Conservation (phyloP, 352 stramenopile species). For the Phytophthora cryptogea region DNA sequence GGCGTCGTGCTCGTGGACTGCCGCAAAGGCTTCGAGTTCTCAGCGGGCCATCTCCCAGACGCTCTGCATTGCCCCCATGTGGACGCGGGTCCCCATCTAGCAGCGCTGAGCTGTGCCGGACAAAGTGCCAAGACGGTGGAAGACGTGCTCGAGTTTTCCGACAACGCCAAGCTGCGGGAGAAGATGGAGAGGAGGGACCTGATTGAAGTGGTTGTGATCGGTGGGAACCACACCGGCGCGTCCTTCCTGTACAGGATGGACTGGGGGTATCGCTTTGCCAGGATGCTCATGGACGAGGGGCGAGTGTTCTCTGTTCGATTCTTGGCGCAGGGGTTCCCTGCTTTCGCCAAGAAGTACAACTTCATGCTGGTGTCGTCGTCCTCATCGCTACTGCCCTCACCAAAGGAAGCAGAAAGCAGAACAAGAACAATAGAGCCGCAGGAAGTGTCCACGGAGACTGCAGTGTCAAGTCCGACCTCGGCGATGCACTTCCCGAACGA, state of each 20-base stretch:
- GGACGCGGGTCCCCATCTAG: conserved; percentile 21
- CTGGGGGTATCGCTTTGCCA: conserved; percentile 71
- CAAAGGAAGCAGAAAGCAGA: conserved; percentile 7
- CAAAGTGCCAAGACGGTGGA: conserved; percentile 47
- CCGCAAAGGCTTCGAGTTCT: conserved; percentile 55
- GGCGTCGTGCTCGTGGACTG: conserved; percentile 74
- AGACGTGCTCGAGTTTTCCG: conserved; percentile 46
- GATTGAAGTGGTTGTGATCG: conserved; percentile 75
- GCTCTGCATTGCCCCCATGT: conserved; percentile 59
- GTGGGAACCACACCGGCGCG: conserved; percentile 49
- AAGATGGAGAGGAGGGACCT: conserved; percentile 65
- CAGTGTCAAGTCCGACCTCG: conserved; percentile 12
- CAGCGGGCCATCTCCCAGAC: conserved; percentile 43
- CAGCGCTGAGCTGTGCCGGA: conserved; percentile 27
- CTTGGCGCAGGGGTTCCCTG: conserved; percentile 62
- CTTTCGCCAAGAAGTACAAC: conserved; percentile 71
- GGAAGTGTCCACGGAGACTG: neutral
- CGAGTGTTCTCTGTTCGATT: conserved; percentile 78
- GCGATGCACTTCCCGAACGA: conserved; percentile 73
- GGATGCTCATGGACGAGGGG: conserved; percentile 63
- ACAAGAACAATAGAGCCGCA: conserved; percentile 10
- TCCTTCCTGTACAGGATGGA: conserved; percentile 66
- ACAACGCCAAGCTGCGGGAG: conserved; percentile 39
- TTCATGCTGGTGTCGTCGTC: conserved; percentile 53
- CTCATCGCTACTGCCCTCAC: conserved; percentile 8